Conservation (phyloP, 192 early-diverging fungal genomes). For the Podila minutissima region DNA sequence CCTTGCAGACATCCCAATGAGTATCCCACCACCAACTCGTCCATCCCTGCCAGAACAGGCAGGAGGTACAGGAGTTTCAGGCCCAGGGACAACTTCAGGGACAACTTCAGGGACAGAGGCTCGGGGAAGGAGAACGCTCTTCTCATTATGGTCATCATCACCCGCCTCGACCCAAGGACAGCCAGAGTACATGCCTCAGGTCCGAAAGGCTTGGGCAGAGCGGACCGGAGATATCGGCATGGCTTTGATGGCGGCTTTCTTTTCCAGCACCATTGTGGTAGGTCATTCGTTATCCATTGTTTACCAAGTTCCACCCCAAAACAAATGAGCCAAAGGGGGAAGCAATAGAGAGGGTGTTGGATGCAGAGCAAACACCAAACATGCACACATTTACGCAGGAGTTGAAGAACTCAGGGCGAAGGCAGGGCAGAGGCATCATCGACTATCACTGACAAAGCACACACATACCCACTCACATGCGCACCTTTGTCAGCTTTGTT, state of each 20-base stretch:
- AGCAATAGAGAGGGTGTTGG: no score
- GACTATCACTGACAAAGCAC: no score
- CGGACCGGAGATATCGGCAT: constrained; percentile 31
- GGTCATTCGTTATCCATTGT: neutral
- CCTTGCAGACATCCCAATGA: constrained; percentile 24
- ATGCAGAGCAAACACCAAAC: no score
- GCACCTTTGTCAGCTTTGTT: no score
- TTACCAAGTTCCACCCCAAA: neutral
- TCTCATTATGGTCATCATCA: neutral
- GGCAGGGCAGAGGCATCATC: no score
- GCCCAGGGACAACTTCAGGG: neutral
- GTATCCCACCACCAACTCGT: constrained; percentile 1
- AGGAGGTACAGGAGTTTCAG: neutral
- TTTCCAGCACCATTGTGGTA: constrained; percentile 30
- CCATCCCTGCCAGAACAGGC: constrained; percentile 2
- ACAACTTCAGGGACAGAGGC: neutral
- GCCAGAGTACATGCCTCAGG: constrained; percentile 22
- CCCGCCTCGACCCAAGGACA: neutral
- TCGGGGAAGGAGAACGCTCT: neutral
- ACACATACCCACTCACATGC: no score
- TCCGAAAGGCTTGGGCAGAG: constrained; percentile 29
- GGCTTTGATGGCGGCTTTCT: constrained; percentile 29
- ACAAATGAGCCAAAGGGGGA: neutral
- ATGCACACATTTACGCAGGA: no score
- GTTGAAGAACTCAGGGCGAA: no score